These are phyloP conservation scores for Dipteronia sinensis DNA, from an alignment of 345 rosid species.

Conservation along the genomic window DNA sequence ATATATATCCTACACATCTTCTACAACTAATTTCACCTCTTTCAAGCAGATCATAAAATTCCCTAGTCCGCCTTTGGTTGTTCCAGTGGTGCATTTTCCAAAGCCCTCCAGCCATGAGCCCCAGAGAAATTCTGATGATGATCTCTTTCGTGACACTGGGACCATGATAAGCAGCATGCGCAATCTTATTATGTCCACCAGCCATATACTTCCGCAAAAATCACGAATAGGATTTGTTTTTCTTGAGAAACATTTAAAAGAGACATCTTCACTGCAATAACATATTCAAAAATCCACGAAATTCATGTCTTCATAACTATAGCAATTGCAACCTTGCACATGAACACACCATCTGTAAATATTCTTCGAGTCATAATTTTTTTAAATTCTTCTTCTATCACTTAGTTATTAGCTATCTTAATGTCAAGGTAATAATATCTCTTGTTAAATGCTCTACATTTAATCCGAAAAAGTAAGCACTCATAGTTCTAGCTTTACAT, in stretches of 20 bases:
- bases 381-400: too few species aligned
- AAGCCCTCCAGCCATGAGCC: slow-evolving; percentile 32
- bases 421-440: too few species aligned
- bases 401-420: too few species aligned
- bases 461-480: too few species aligned
- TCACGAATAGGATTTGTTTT: not conserved
- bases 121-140: slow-evolving; percentile 28
- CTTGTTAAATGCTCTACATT: too few species aligned
- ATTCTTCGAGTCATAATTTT: too few species aligned
- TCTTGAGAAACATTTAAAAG: not conserved
- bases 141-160: slow-evolving; percentile 46
- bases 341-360: too few species aligned
- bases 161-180: slow-evolving; percentile 31
- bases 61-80: slow-evolving; percentile 34
- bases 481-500: too few species aligned
- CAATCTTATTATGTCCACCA: slow-evolving; percentile 25
- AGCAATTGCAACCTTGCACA: too few species aligned
- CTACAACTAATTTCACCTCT: slow-evolving; percentile 43
- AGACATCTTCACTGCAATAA: not conserved
- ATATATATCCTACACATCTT: slow-evolving; percentile 26
- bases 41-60: slow-evolving; percentile 44
- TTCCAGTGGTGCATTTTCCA: slow-evolving; percentile 58
- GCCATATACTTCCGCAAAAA: slow-evolving; percentile 21
- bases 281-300: too few species aligned
- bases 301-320: not conserved